A percentile compares a stretch with the other conserved stretches of the same genome.
Evolutionary conservation across 2,329 filamentous ascomycete species (phyloP).

Genomic region (Fusarium chlamydosporum): DNA sequence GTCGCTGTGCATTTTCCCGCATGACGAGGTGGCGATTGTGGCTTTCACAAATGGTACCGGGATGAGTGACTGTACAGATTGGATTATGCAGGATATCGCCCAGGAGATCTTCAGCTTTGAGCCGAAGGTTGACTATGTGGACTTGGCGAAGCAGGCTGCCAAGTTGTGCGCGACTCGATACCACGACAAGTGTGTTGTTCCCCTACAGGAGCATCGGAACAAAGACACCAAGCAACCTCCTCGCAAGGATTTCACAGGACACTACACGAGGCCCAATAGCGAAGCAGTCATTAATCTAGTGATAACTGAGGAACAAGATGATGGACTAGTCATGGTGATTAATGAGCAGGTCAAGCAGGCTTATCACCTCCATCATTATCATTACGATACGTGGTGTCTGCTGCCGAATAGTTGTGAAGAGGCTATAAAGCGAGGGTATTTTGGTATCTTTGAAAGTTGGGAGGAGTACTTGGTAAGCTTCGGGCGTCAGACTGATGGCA

Average conservation of each 20-base stretch:
- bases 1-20: background rate
- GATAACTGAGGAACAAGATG: background rate
- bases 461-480: background rate
- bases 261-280: background rate
- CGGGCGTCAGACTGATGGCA: background rate
- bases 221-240: background rate
- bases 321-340: background rate
- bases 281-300: background rate
- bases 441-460: background rate
- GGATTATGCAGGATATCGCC: constrained; percentile 1
- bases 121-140: background rate
- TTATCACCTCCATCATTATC: background rate
- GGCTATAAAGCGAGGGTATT: background rate
- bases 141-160: constrained; percentile 1
- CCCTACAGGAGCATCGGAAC: background rate
- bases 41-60: constrained; percentile 1
- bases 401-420: background rate
- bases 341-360: background rate
- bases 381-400: background rate
- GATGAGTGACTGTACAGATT: constrained; percentile 3
- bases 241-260: background rate
- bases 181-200: background rate
- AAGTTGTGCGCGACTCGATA: background rate
- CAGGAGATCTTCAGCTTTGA: constrained; percentile 7
- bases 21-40: background rate